These are phyloP conservation scores for Cladorrhinum samala DNA, from an alignment of 495 filamentous ascomycete species.

Conservation along the genomic window DNA sequence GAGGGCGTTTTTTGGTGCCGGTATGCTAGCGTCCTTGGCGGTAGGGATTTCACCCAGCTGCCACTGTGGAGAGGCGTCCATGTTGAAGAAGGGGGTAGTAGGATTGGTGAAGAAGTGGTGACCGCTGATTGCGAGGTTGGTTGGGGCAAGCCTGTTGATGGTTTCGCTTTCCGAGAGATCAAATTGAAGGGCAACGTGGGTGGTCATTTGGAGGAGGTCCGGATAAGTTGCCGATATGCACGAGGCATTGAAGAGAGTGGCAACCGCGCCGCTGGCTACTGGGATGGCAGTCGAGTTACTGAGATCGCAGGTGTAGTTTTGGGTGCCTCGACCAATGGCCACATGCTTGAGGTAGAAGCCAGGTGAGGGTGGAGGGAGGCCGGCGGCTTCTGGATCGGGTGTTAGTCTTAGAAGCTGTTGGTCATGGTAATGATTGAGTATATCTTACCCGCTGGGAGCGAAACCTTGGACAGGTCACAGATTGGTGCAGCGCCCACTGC, in stretches of 20 bases:
- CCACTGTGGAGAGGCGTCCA: conserved; percentile 40
- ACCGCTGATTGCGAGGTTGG: conserved; percentile 59
- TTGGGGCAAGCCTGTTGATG: conserved; percentile 36
- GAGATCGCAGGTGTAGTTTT: conserved; percentile 85
- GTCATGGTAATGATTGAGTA: conserved; percentile 16
- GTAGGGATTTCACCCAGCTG: conserved; percentile 57
- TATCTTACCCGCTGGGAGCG: conserved; percentile 41
- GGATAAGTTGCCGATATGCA: conserved; percentile 67
- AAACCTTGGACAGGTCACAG: conserved; percentile 47
- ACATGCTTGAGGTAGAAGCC: conserved; percentile 65
- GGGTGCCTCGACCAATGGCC: conserved; percentile 77
- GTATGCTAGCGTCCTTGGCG: conserved; percentile 46
- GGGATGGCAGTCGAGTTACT: conserved; percentile 53
- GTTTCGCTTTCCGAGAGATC: conserved; percentile 35
- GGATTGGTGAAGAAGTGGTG: conserved; percentile 69
- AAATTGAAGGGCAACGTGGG: conserved; percentile 51
- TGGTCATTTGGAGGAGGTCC: conserved; percentile 52
- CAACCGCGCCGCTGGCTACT: conserved; percentile 64
- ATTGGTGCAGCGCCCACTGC: conserved; percentile 31
- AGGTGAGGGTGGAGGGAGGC: conserved; percentile 50
- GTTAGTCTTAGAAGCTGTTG: too few species aligned
- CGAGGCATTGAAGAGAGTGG: conserved; percentile 80
- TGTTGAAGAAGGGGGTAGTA: conserved; percentile 73
- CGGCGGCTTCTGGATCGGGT: conserved; percentile 33
- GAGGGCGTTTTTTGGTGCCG: conserved; percentile 54